Evolutionary conservation across 2,329 filamentous ascomycete species (phyloP).

Genomic region (Xylariaceae sp.): DNA sequence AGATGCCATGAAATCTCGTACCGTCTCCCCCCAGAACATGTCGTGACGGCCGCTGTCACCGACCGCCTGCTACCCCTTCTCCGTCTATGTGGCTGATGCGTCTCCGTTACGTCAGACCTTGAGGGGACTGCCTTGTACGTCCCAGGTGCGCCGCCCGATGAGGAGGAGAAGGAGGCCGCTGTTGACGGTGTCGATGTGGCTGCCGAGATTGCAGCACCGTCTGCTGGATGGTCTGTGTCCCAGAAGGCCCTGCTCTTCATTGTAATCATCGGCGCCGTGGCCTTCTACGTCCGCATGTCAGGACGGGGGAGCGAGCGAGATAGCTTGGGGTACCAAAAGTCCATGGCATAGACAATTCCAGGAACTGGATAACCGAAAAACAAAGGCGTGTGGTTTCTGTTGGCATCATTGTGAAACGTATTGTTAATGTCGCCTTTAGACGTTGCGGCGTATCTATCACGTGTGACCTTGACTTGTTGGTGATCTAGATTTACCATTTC

Average conservation of each 20-base stretch:
- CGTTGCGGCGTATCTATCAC: no score
- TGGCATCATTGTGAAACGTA: no score
- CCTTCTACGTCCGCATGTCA: conserved; percentile 35
- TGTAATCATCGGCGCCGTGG: conserved; percentile 39
- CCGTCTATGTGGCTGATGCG: conserved; percentile 15
- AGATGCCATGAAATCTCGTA: conserved; percentile 35
- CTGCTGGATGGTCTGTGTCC: conserved; percentile 34
- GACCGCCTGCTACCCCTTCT: conserved; percentile 1
- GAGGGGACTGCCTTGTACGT: conserved; percentile 31
- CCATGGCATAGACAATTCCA: conserved; percentile 30
- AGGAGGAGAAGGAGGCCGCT: conserved; percentile 16
- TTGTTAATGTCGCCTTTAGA: no score
- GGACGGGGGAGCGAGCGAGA: conserved; percentile 25
- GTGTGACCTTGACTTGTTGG: no score
- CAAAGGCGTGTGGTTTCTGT: no score
- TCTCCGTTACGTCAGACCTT: conserved; percentile 16
- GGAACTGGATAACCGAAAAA: no score
- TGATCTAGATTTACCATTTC: no score
- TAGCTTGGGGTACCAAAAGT: conserved; percentile 35
- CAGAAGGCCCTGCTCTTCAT: conserved; percentile 45
- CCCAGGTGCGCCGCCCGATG: conserved; percentile 28
- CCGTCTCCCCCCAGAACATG: conserved; percentile 16
- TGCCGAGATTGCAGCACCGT: not conserved
- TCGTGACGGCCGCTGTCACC: conserved; percentile 6
- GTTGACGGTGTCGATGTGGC: no score